A percentile compares a stretch with the other conserved stretches of the same genome.
These are phyloP conservation scores for Phytophthora citrophthora DNA, from an alignment of 352 stramenopile genomes.

Conservation along the genomic window DNA sequence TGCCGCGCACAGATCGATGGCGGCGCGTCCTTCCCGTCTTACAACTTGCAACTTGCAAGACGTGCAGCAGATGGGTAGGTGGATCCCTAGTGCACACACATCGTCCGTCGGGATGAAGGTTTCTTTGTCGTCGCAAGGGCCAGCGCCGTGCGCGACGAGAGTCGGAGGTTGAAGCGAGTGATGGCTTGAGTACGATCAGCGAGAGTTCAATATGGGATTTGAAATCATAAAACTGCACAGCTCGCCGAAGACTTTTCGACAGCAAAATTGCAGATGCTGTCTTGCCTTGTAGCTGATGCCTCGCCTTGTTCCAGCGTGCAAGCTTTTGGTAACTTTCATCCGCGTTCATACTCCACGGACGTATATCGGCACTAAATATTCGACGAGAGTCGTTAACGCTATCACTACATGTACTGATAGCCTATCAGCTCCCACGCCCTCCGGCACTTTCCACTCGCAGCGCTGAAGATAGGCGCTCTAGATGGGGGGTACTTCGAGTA, in stretches of 20 bases:
- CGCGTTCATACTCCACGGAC: too few species aligned
- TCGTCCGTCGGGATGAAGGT: background rate
- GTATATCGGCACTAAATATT: too few species aligned
- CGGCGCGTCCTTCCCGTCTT: slow-evolving; percentile 6
- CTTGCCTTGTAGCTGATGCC: too few species aligned
- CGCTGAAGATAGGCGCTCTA: background rate
- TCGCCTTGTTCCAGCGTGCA: too few species aligned
- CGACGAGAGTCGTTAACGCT: too few species aligned
- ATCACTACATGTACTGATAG: too few species aligned
- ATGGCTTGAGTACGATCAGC: slow-evolving; percentile 17
- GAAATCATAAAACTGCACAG: slow-evolving; percentile 5
- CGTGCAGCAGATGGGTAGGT: slow-evolving; percentile 12
- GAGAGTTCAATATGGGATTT: slow-evolving; percentile 17
- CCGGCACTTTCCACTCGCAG: background rate
- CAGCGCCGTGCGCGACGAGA: slow-evolving; percentile 8
- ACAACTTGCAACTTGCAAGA: background rate
- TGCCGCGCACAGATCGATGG: slow-evolving; percentile 20
- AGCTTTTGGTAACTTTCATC: too few species aligned
- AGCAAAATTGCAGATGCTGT: background rate
- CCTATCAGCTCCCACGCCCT: too few species aligned
- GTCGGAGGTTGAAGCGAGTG: slow-evolving; percentile 13
- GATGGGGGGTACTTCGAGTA: slow-evolving; percentile 12
- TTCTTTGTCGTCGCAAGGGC: background rate
- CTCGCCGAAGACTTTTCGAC: background rate
- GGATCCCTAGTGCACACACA: slow-evolving; percentile 14